A percentile compares a stretch with the other conserved stretches of the same genome.
Conservation (phyloP, 2,329 filamentous ascomycete species). For the Davidsoniella neocaledoniae region DNA sequence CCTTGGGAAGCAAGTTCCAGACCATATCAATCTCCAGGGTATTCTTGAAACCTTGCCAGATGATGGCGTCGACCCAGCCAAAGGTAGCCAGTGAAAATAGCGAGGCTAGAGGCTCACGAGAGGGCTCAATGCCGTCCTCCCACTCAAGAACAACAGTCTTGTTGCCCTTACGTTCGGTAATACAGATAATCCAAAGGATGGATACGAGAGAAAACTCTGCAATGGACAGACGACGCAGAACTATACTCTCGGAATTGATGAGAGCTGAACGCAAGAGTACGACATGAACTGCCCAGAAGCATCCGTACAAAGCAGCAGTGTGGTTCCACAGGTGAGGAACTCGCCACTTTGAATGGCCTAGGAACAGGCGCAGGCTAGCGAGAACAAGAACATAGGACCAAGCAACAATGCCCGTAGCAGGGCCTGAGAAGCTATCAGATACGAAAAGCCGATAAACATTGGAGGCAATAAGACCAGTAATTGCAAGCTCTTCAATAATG, state of each 20-base stretch:
- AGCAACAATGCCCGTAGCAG: slow-evolving; percentile 46
- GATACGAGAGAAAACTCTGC: slow-evolving; percentile 59
- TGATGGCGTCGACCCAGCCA: slow-evolving; percentile 75
- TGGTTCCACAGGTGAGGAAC: slow-evolving; percentile 79
- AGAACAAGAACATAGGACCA: slow-evolving; percentile 74
- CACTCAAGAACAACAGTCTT: slow-evolving; percentile 76
- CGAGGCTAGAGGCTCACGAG: slow-evolving; percentile 73
- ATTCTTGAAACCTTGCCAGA: slow-evolving; percentile 76
- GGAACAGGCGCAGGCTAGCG: slow-evolving; percentile 53
- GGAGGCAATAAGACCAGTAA: slow-evolving; percentile 53
- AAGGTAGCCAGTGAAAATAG: slow-evolving; percentile 79
- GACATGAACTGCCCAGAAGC: slow-evolving; percentile 63
- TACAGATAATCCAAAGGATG: slow-evolving; percentile 56
- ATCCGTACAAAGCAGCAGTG: slow-evolving; percentile 66
- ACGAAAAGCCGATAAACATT: slow-evolving; percentile 49
- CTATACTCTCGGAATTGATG: slow-evolving; percentile 52
- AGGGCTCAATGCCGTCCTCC: slow-evolving; percentile 75
- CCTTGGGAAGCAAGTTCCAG: slow-evolving; percentile 78
- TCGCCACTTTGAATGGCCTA: slow-evolving; percentile 45
- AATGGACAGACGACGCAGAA: slow-evolving; percentile 48
- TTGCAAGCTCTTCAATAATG: slow-evolving; percentile 55
- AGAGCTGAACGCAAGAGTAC: slow-evolving; percentile 72
- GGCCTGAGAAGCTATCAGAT: slow-evolving; percentile 33
- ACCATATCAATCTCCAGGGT: slow-evolving; percentile 70
- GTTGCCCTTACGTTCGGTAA: slow-evolving; percentile 81